A percentile compares a stretch with the other conserved stretches of the same genome.
These are phyloP conservation scores for Monosporascus sp. DNA, from an alignment of 2,329 filamentous ascomycete genomes.

Conservation along the genomic window DNA sequence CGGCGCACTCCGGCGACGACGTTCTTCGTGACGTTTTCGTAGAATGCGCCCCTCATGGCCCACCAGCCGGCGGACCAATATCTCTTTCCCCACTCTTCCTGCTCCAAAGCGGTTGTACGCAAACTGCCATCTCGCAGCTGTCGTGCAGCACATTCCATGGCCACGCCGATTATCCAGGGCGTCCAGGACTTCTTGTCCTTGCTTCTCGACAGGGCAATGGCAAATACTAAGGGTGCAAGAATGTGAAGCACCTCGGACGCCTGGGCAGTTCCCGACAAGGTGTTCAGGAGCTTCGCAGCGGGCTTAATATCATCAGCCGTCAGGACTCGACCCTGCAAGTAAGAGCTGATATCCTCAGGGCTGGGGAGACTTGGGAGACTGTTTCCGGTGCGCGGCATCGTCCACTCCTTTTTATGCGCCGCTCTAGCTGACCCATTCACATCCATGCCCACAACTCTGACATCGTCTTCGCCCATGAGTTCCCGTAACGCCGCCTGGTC, in stretches of 20 bases:
- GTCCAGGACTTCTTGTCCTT: slow-evolving; percentile 77
- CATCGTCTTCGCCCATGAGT: slow-evolving; percentile 31
- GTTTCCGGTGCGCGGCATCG: slow-evolving; percentile 90
- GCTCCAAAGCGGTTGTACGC: slow-evolving; percentile 79
- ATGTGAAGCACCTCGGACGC: slow-evolving; percentile 90
- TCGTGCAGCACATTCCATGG: slow-evolving; percentile 81
- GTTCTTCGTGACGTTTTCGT: slow-evolving; percentile 82
- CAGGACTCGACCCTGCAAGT: slow-evolving; percentile 82
- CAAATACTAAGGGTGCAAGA: slow-evolving; percentile 81
- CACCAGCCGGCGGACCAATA: slow-evolving; percentile 94
- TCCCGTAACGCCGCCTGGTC: slow-evolving; percentile 38
- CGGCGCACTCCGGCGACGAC: slow-evolving; percentile 68
- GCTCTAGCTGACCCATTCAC: slow-evolving; percentile 42
- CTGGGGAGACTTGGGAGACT: slow-evolving; percentile 79
- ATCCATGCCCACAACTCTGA: slow-evolving; percentile 22
- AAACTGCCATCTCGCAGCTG: slow-evolving; percentile 72
- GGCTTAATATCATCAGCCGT: slow-evolving; percentile 97
- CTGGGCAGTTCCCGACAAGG: slow-evolving; percentile 66
- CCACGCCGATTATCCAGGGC: slow-evolving; percentile 83
- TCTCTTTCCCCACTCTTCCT: slow-evolving; percentile 81
- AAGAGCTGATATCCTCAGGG: slow-evolving; percentile 75
- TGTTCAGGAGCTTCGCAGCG: slow-evolving; percentile 78
- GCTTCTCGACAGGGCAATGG: slow-evolving; percentile 69
- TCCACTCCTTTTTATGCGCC: slow-evolving; percentile 63
- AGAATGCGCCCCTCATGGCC: slow-evolving; percentile 94